Evolutionary conservation across 2,329 filamentous ascomycete genomes (phyloP), one percentile per base, ranked within the genome.

Genomic region (Hymenoscyphus salicellus): DNA sequence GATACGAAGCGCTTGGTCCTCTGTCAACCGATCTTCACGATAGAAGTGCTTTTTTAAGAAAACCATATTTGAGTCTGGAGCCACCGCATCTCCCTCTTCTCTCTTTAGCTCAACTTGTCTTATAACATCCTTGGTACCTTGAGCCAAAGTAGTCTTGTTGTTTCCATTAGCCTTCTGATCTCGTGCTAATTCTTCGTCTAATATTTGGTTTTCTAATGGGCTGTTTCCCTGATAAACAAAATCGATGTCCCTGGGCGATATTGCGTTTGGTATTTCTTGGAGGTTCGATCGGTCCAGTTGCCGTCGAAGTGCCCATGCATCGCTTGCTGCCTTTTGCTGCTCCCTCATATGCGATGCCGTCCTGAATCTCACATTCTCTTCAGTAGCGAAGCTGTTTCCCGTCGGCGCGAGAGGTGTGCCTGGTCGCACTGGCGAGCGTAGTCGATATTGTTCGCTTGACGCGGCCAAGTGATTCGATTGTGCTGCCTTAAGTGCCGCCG

Each of bases 211-310:
- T n/a, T n/a, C n/a, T n/a, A n/a, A n/a, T n/a, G n/a, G n/a, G n/a
- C n/a, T n/a, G n/a, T n/a, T n/a, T n/a, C n/a, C n/a, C n/a, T 89
- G 86, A 75, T 93, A 97, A 65, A 97, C 93, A 58, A 97, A 79
- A 65, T 96, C 79, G 1, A 93, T 91, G 73, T 98, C 94, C 78
- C 96, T 96, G 28, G 94, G 95, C 1, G 94, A 98, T 57, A 99
- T 97, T 0, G 94, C 97, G 77, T 92, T 91, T 1, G 86, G 83
- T n/a, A 89, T 83, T 5, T 82, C 69, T 36, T 70, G 68, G 76
- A 69, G 73, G 28, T 73, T 73, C 28, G 66, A 64, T 57, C 70
- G 71, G 0, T 81, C 79, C 55, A 83, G 70, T 46, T 79, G 75
- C 49, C 74, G 71, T 77, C 30, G 78, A 70, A 70, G 74, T 71